These are phyloP conservation scores for Barnettozyma californica DNA, from an alignment of 805 yeast species.

Conservation along the genomic window DNA sequence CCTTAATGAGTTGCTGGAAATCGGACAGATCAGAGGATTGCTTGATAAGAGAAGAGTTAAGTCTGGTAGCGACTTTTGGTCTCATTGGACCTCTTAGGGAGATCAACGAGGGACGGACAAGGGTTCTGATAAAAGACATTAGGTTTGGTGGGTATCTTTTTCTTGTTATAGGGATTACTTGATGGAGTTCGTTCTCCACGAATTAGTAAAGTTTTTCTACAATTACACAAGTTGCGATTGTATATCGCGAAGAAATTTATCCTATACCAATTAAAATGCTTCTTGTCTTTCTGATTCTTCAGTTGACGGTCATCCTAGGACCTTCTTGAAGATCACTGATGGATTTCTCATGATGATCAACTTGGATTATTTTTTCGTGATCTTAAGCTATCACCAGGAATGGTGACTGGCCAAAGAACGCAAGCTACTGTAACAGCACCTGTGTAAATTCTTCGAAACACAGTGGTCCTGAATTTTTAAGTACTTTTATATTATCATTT, in stretches of 20 bases:
- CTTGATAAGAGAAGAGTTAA: slow-evolving; percentile 23
- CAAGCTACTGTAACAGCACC: too few relatives aligned
- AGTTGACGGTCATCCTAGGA: not conserved
- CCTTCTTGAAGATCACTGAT: not conserved
- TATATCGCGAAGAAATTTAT: not conserved
- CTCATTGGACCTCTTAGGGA: slow-evolving; percentile 4
- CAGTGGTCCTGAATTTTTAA: too few relatives aligned
- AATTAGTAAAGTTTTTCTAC: not conserved
- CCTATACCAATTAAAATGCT: too few relatives aligned
- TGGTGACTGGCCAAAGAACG: too few relatives aligned
- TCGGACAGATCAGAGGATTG: slow-evolving; percentile 31
- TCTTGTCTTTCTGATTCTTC: not conserved
- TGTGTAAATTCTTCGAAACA: too few relatives aligned
- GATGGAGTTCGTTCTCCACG: not conserved
- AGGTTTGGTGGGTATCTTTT: not conserved
- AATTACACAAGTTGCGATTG: too few relatives aligned
- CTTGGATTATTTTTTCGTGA: too few relatives aligned
- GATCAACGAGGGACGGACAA: slow-evolving; percentile 5
- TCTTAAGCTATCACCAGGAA: too few relatives aligned
- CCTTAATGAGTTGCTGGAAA: slow-evolving; percentile 31
- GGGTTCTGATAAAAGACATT: slow-evolving; percentile 10
- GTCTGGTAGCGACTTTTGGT: slow-evolving; percentile 5
- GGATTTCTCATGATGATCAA: too few relatives aligned
- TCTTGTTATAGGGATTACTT: too few relatives aligned
- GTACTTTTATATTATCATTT: too few relatives aligned